These are phyloP conservation scores for Geoglossum glabrum DNA, from an alignment of 495 filamentous ascomycete species.

Conservation along the genomic window DNA sequence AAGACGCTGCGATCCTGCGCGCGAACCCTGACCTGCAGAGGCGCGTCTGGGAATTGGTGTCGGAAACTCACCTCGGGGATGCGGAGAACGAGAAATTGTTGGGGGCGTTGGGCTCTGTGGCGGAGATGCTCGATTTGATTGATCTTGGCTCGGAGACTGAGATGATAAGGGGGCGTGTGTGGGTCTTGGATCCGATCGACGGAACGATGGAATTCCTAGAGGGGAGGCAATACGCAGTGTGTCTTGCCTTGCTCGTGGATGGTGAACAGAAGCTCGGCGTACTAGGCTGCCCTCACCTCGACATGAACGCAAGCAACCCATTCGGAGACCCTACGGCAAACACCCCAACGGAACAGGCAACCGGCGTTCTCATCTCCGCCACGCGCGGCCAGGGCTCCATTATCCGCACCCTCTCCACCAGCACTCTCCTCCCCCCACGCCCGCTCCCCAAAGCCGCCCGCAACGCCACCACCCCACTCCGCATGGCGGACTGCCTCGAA, in stretches of 20 bases:
- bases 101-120: slow-evolving; percentile 42
- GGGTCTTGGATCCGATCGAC: slow-evolving; percentile 93
- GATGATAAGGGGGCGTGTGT: slow-evolving; percentile 64
- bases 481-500: slow-evolving; percentile 61
- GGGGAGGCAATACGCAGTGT: slow-evolving; percentile 92
- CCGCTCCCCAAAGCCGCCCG: slow-evolving; percentile 31
- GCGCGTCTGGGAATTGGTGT: slow-evolving; percentile 68
- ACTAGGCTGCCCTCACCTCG: slow-evolving; percentile 84
- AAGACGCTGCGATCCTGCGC: slow-evolving; percentile 64
- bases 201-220: slow-evolving; percentile 92
- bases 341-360: no score
- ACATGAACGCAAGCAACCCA: slow-evolving; percentile 41
- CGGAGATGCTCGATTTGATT: slow-evolving; percentile 68
- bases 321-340: slow-evolving; percentile 30
- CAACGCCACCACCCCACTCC: not conserved
- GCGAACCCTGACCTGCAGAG: slow-evolving; percentile 42
- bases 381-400: slow-evolving; percentile 55
- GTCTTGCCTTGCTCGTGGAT: slow-evolving; percentile 73
- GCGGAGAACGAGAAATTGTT: slow-evolving; percentile 37
- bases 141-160: slow-evolving; percentile 65
- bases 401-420: slow-evolving; percentile 44
- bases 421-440: slow-evolving; percentile 35
- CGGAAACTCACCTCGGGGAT: slow-evolving; percentile 50
- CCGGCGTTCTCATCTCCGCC: slow-evolving; percentile 72
- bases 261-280: slow-evolving; percentile 87